Conservation (phyloP, 1,284 basidiomycete genomes). For the Microbotryomycetes sp. region DNA sequence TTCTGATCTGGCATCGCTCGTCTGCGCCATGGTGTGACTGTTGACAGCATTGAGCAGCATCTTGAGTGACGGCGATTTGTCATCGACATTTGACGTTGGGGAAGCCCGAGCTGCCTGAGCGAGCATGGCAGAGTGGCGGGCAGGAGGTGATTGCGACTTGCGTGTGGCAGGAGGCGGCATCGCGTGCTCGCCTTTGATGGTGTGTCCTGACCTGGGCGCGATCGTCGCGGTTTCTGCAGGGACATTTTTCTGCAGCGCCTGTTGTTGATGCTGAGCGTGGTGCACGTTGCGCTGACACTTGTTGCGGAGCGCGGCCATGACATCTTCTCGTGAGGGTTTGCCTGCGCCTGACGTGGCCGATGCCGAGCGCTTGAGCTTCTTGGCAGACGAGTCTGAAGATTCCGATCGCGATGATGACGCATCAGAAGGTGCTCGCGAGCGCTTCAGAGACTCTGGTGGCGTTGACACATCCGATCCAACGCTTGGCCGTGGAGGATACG, state of each 20-base stretch:
- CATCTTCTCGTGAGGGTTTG: constrained; percentile 13
- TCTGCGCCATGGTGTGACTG: not conserved
- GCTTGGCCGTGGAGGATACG: constrained; percentile 7
- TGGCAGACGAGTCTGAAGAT: not conserved
- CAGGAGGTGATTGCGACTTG: not conserved
- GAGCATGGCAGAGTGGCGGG: not conserved
- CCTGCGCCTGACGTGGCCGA: not conserved
- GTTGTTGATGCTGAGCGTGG: not conserved
- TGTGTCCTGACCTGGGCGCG: no score
- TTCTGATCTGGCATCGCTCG: not conserved
- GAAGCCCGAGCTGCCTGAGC: not conserved
- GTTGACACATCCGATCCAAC: not conserved
- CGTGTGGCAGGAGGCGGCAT: not conserved
- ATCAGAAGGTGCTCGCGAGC: not conserved
- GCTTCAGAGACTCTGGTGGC: not conserved
- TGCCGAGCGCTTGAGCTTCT: constrained; percentile 2
- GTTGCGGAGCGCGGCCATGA: constrained; percentile 22
- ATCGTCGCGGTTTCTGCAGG: not conserved
- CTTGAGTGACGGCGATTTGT: not conserved
- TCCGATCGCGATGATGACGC: not conserved
- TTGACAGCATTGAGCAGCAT: not conserved
- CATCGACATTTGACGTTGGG: not conserved
- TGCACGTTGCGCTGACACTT: constrained; percentile 6
- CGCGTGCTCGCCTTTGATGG: not conserved
- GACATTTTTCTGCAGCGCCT: not conserved